Base-by-base conservation (phyloP, 177 flowering plant species). In the Tripterygium wilfordii region DNA sequence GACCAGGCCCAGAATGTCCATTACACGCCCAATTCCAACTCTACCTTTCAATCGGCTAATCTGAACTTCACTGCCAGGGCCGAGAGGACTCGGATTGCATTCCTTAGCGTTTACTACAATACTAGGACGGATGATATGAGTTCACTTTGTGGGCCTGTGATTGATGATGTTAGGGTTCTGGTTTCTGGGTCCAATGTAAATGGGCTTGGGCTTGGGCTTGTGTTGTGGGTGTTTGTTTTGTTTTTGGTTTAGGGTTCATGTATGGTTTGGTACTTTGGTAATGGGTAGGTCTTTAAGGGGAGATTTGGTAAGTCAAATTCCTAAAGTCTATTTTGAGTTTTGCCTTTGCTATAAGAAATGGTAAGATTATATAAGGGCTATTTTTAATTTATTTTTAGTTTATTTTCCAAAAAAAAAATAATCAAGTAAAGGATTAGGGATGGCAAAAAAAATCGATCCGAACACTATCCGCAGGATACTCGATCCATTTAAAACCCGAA, bases 101-200 rank as follows among this genome's bases (percentile, higher is more conserved):
- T 92, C 64, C 84, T 80, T 41, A 92, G 99, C 40, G 71, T 92
- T 30, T 92, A 92, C 43, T 92, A 92, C 69, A 92, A 89, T 39
- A 83, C 90, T 0, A 74, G 95, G 64, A 75, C 56, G 2, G 97
- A 89, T 39, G 97, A 92, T 48, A 70, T 59, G 82, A 87, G 82
- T 65, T 92, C 99, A 2, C 64, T 92, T 2, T 92, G 99, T 61
- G 99, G 99, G 19, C 99, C 99, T 0, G 97, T 92, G 48, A 69
- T 92, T 20, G 99, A 92, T 42, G 90, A 87, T 26, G 80, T 92
- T 15, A 65, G 79, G 53, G 97, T 92, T 4, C 76, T 82, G 77
- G 51, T 57, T 16, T 82, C 96, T 0, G 57, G 60, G 31, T 3
- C 33, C 33, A 30, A 30, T 6, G 12, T 35, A 60, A 35, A 55